Base-by-base conservation (phyloP, 192 early-diverging fungal species). In the Mortierella hygrophila region DNA sequence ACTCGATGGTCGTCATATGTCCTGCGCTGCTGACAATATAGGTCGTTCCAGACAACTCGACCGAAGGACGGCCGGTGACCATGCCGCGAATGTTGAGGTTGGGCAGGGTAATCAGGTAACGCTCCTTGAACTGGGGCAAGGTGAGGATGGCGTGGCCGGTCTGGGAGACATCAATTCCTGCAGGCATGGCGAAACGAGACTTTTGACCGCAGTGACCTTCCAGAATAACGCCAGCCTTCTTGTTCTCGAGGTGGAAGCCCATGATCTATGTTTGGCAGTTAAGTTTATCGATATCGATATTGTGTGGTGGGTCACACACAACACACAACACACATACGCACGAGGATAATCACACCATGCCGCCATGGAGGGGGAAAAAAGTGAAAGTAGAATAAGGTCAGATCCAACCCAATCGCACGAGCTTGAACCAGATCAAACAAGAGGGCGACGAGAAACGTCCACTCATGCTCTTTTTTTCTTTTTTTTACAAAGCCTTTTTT, bases 71-170 rank as follows among this genome's bases (percentile, higher is more conserved):
- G 21, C 85, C 89, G 49, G 80, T 89, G 83, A 95, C 91, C 70
- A 97, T 92, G 46, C 95, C 95, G 88, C 94, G 92, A 54, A 97
- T 91, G 74, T 93, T 92, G 26, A 97, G 89, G 49, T 93, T 92
- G 3, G 96, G 96, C 29, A 96, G 87, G 20, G 94, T 93, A 75
- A 96, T 90, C 68, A 95, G 89, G 81, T 94, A 97, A 32, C 92
- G 88, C 69, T 95, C 94, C 74, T 93, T 90, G 73, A 91, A 86
- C 69, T 90, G 76, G 54, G 88, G 83, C 84, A 97, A 78, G 49
- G 91, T 94, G 72, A 97, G 75, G 0, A 94, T 92, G 44, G 90
- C 92, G 41, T 94, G 94, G 77, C 96, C 96, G 65, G 94, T 91
- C 89, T 97, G 96, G 6, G 81, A 88, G 18, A 89, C 89, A 70